phyloP scores from a whole-genome alignment of 2,329 filamentous ascomycete genomes.

The Sarocladium strictum region DNA sequence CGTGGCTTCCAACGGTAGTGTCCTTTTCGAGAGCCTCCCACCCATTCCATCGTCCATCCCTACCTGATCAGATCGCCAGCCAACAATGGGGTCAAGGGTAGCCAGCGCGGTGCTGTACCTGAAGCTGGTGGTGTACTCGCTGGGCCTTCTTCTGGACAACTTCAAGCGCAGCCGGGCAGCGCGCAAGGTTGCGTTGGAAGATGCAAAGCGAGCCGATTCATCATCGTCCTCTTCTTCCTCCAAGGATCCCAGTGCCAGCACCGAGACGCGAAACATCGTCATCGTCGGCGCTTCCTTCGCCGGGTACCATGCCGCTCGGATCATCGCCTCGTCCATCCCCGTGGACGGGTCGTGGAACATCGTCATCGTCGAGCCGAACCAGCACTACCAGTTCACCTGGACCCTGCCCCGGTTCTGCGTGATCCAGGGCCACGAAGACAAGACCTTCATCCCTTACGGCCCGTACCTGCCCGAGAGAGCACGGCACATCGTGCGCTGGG shows the following conservation, averaged over 20 bases:
- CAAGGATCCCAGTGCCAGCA: neutral
- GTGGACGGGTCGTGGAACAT: constrained; percentile 38
- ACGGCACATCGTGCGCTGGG: constrained; percentile 28
- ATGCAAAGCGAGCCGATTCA: neutral
- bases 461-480: constrained; percentile 13
- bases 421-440: constrained; percentile 45
- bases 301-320: constrained; percentile 37
- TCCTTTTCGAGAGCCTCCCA: neutral
- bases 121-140: neutral
- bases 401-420: constrained; percentile 53
- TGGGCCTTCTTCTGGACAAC: neutral
- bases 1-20: neutral
- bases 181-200: neutral
- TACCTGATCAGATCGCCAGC: no score
- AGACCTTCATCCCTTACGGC: constrained; percentile 55
- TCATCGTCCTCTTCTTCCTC: neutral
- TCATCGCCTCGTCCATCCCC: constrained; percentile 38
- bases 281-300: constrained; percentile 50
- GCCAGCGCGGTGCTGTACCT: neutral
- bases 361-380: constrained; percentile 48
- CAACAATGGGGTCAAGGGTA: neutral
- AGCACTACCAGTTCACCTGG: constrained; percentile 52
- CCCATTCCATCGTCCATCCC: no score
- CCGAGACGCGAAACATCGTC: constrained; percentile 32
- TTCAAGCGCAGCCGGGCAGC: neutral